Conservation (phyloP, 2,329 filamentous ascomycete species). For the Nectriaceae sp. region DNA sequence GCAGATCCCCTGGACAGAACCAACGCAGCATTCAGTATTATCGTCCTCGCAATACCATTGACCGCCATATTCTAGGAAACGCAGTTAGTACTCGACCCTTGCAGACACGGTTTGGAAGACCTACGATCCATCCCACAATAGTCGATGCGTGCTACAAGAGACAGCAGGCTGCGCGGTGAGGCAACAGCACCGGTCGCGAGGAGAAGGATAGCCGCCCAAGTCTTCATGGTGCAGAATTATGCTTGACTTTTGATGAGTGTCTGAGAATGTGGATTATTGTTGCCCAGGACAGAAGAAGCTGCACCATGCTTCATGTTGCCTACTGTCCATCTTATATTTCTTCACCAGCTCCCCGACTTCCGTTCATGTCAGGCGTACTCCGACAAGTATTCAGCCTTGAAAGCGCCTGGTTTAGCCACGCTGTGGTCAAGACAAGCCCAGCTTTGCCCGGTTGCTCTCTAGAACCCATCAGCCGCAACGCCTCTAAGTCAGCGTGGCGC, state of each 20-base stretch:
- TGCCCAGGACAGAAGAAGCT: too few relatives aligned
- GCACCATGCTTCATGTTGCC: too few relatives aligned
- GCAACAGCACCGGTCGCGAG: slow-evolving; percentile 6
- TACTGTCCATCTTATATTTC: too few relatives aligned
- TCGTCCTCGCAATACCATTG: slow-evolving; percentile 12
- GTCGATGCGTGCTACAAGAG: slow-evolving; percentile 6
- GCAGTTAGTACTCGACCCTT: neutral
- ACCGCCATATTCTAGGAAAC: slow-evolving; percentile 7
- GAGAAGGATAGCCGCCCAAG: slow-evolving; percentile 3
- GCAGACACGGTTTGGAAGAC: neutral
- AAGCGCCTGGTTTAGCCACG: too few relatives aligned
- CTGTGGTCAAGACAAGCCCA: too few relatives aligned
- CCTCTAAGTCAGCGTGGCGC: neutral
- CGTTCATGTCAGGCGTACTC: too few relatives aligned
- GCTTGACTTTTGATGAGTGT: too few relatives aligned
- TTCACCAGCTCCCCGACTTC: too few relatives aligned
- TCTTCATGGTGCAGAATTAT: slow-evolving; percentile 3
- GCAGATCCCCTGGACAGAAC: slow-evolving; percentile 15
- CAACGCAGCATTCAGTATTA: slow-evolving; percentile 16
- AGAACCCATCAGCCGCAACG: neutral
- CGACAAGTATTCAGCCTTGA: too few relatives aligned
- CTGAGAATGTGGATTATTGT: too few relatives aligned
- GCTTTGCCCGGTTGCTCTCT: too few relatives aligned
- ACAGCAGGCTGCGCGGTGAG: slow-evolving; percentile 5
- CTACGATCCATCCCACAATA: slow-evolving; percentile 13